A percentile compares a stretch with the other conserved stretches of the same genome.
Conservation (phyloP, 805 yeast genomes). For the Kuraishia hungarica region DNA sequence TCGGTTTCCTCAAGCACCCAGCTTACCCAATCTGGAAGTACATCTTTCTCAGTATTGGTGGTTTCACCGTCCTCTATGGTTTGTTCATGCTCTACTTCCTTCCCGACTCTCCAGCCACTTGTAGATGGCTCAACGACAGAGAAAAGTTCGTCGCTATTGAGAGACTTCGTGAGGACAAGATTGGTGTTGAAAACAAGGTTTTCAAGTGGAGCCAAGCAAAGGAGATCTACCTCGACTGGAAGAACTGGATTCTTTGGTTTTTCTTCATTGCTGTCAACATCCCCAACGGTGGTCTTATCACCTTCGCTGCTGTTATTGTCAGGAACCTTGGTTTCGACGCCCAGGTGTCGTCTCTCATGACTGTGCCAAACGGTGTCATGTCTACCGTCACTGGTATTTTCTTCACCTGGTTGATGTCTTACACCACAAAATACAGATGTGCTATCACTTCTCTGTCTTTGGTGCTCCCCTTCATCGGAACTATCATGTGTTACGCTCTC, state of each 20-base stretch:
- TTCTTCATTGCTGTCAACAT: conserved; percentile 36
- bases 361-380: background rate
- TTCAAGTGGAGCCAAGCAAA: conserved; percentile 19
- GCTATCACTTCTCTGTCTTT: background rate
- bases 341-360: background rate
- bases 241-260: conserved; percentile 40
- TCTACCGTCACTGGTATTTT: background rate
- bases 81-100: conserved; percentile 35
- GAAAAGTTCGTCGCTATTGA: conserved; percentile 27
- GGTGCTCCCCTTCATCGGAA: background rate
- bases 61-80: conserved; percentile 45
- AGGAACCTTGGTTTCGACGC: conserved; percentile 13
- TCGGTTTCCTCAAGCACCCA: conserved; percentile 15
- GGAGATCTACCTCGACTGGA: conserved; percentile 20
- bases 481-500: background rate
- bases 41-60: conserved; percentile 50
- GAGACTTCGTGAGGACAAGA: conserved; percentile 11
- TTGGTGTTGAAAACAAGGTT: conserved; percentile 18
- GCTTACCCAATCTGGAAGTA: conserved; percentile 37
- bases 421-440: background rate
- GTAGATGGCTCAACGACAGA: conserved; percentile 28
- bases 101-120: conserved; percentile 45
- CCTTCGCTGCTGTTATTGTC: conserved; percentile 30
- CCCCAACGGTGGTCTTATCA: conserved; percentile 54
- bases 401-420: background rate